Conservation (phyloP, 2,329 filamentous ascomycete species). For the Alternaria hordeiaustralica region DNA sequence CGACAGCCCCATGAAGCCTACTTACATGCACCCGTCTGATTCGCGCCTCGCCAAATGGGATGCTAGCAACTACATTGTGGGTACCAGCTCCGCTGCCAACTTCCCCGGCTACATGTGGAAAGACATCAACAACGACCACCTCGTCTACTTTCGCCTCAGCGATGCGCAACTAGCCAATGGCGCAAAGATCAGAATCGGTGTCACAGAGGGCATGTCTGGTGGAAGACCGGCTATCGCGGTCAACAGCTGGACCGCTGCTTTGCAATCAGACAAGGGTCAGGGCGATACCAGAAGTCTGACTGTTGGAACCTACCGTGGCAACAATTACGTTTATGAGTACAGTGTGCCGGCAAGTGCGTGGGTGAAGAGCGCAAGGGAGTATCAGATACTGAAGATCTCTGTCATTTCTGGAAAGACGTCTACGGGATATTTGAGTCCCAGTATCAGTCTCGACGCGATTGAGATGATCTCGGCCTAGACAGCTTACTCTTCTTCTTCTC, state of each 20-base stretch:
- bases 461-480: conserved; percentile 21
- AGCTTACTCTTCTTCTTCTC: neutral
- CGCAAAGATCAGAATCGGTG: conserved; percentile 29
- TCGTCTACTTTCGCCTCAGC: conserved; percentile 50
- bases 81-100: conserved; percentile 13
- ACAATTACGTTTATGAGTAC: conserved; percentile 32
- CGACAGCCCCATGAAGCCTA: conserved; percentile 51
- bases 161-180: conserved; percentile 27
- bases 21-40: conserved; percentile 52
- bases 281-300: conserved; percentile 28
- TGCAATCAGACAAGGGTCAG: conserved; percentile 24
- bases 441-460: conserved; percentile 27
- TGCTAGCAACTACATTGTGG: conserved; percentile 27
- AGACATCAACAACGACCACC: conserved; percentile 51
- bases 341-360: conserved; percentile 31
- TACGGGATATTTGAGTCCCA: conserved; percentile 28
- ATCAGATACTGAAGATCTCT: conserved; percentile 26
- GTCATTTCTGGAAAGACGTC: conserved; percentile 29
- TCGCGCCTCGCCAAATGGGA: conserved; percentile 39
- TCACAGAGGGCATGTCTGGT: conserved; percentile 27
- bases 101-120: conserved; percentile 55
- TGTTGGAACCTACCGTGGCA: conserved; percentile 32
- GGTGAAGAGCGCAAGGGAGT: conserved; percentile 23
- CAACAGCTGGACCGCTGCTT: conserved; percentile 23
- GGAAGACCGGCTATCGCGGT: conserved; percentile 25